These are phyloP conservation scores for Tylopilus subfusipes DNA, from an alignment of 768 basidiomycete species.

Conservation along the genomic window DNA sequence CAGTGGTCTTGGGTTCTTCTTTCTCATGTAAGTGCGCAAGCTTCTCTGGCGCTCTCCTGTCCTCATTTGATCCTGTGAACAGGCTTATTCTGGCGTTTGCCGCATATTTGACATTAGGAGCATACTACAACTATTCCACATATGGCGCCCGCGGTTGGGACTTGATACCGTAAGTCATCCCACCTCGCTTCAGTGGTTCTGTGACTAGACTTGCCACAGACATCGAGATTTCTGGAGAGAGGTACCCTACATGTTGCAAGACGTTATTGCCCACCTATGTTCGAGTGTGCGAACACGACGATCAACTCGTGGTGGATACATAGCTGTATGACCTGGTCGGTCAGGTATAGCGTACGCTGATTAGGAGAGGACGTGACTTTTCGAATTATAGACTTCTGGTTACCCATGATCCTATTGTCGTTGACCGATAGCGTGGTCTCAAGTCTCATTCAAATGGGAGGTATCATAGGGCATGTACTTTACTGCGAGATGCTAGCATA, in stretches of 20 bases:
- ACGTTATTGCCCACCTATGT: constrained; percentile 75
- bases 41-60: background rate
- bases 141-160: constrained; percentile 84
- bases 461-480: too few relatives aligned
- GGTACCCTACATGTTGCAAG: constrained; percentile 80
- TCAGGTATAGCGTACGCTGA: background rate
- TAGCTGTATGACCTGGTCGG: constrained; percentile 53
- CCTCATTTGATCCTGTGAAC: constrained; percentile 38
- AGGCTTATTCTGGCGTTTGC: constrained; percentile 53
- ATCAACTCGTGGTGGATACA: constrained; percentile 67
- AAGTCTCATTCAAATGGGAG: too few relatives aligned
- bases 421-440: background rate
- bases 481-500: too few relatives aligned
- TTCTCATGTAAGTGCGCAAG: constrained; percentile 64
- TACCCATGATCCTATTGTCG: constrained; percentile 1
- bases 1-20: constrained; percentile 86
- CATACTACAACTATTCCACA: constrained; percentile 84
- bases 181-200: constrained; percentile 1
- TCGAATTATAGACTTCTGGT: constrained; percentile 10
- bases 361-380: constrained; percentile 1
- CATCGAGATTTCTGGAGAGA: constrained; percentile 91
- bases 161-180: constrained; percentile 73
- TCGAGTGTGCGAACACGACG: constrained; percentile 66
- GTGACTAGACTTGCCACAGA: constrained; percentile 34
- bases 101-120: constrained; percentile 73